A percentile compares a stretch with the other conserved stretches of the same genome.
Evolutionary conservation across 352 stramenopile genomes (phyloP).

Genomic region (Peronospora belbahrii): DNA sequence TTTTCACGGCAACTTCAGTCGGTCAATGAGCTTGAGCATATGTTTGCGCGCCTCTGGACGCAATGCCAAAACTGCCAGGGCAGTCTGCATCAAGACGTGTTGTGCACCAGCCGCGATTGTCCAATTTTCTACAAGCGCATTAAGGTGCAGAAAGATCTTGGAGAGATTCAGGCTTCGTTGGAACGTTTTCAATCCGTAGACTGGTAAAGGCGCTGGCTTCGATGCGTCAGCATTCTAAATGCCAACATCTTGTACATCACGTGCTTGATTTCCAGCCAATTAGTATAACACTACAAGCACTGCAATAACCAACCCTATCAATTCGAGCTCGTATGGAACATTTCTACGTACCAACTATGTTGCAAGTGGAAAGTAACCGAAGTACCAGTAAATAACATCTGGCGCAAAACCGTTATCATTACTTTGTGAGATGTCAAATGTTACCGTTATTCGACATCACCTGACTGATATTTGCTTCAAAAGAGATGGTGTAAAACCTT

Average conservation of each 20-base stretch:
- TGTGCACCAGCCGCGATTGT: slow-evolving; percentile 97
- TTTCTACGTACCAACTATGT: no score
- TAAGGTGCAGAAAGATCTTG: slow-evolving; percentile 98
- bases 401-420: no score
- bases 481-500: no score
- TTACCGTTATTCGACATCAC: no score
- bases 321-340: no score
- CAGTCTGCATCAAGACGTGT: slow-evolving; percentile 91
- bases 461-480: no score
- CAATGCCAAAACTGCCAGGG: slow-evolving; percentile 98
- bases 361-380: no score
- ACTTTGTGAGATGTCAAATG: no score
- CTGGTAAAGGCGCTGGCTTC: slow-evolving; percentile 31
- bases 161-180: slow-evolving; percentile 88
- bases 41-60: slow-evolving; percentile 95
- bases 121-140: slow-evolving; percentile 99
- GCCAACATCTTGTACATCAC: not conserved
- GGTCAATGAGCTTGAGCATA: slow-evolving; percentile 90
- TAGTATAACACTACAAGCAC: slow-evolving; percentile 2
- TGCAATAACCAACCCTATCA: no score
- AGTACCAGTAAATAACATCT: no score
- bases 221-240: not conserved
- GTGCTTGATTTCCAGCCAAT: not conserved
- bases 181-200: slow-evolving; percentile 91
- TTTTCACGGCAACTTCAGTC: slow-evolving; percentile 92